Conservation (phyloP, 805 yeast genomes). For the Ogataea saltuana region DNA sequence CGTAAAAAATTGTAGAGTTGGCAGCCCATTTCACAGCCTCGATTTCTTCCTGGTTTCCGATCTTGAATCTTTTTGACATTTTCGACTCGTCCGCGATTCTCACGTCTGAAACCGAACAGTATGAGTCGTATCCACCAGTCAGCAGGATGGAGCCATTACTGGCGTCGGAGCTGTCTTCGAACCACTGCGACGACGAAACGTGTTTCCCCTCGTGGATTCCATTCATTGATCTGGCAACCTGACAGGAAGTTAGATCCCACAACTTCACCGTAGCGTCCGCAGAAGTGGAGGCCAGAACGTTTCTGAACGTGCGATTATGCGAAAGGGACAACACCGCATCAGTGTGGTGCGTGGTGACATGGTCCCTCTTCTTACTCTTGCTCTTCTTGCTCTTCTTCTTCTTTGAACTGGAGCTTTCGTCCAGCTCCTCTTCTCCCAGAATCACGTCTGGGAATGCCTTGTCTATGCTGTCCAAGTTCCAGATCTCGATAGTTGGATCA, state of each 20-base stretch:
- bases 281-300: slow-evolving; percentile 88
- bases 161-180: slow-evolving; percentile 39
- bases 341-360: slow-evolving; percentile 76
- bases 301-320: slow-evolving; percentile 78
- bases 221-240: slow-evolving; percentile 76
- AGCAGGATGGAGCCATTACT: slow-evolving; percentile 66
- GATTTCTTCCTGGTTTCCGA: slow-evolving; percentile 65
- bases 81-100: slow-evolving; percentile 63
- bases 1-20: slow-evolving; percentile 56
- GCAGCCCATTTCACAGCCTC: slow-evolving; percentile 78
- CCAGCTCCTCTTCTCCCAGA: slow-evolving; percentile 71
- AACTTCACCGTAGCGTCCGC: slow-evolving; percentile 93
- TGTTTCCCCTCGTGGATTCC: slow-evolving; percentile 73
- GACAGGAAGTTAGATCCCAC: slow-evolving; percentile 83
- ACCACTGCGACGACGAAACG: slow-evolving; percentile 90
- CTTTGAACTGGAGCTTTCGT: slow-evolving; percentile 38
- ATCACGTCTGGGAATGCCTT: slow-evolving; percentile 94
- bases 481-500: slow-evolving; percentile 95
- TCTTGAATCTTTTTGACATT: slow-evolving; percentile 65
- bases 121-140: slow-evolving; percentile 93
- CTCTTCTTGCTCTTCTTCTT: slow-evolving; percentile 54
- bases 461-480: slow-evolving; percentile 92
- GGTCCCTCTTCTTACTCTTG: slow-evolving; percentile 48
- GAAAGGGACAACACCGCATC: slow-evolving; percentile 91
- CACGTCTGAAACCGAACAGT: slow-evolving; percentile 80